Evolutionary conservation across 371 early-diverging fungal genomes (phyloP), one percentile per base, ranked within the genome.

Genomic region (Haplosporangium sp.): DNA sequence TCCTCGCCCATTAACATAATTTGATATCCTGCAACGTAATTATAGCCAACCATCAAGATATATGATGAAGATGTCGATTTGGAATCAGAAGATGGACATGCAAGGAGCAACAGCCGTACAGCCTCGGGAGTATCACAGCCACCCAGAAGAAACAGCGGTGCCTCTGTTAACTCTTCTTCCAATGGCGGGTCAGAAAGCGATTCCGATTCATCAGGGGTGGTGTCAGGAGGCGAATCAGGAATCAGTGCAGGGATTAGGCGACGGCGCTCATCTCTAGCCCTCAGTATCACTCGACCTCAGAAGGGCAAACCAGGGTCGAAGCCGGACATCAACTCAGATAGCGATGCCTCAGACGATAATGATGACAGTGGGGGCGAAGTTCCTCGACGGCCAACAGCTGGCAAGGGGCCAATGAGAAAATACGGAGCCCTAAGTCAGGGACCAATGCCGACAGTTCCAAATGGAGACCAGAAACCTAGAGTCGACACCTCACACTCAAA

Each of bases 21-120:
- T 12, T 37, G 54, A 54, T 37, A 13, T 6, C 29, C 1, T n/a
- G n/a, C 2, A 50, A 52, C 40, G 6, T 71, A 48, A 64, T 45
- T 55, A 14, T 81, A 92, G 87, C 91, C 91, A 16, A 85, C 85
- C 0, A 92, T 92, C 56, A 91, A 90, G 57, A 91, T 85, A 6
- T 91, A 86, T 53, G 93, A 91, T 51, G 93, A 92, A 55, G 90
- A 89, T 55, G 86, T 91, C 40, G 90, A 90, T 70, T 64, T 91
- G 81, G 90, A 89, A 46, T 77, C 83, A 6, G 85, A 82, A 21
- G 83, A 80, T 23, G 82, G 65, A 13, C 61, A 52, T 12, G 45
- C 68, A 10, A 60, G 69, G 29, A 62, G 21, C 69, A 62, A 47
- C 69, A 62, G 36, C 21, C 57, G 54, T 48, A 36, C 23, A 23